phyloP scores from a whole-genome alignment of 2,329 filamentous ascomycete genomes.

The Cytospora leucostoma region DNA sequence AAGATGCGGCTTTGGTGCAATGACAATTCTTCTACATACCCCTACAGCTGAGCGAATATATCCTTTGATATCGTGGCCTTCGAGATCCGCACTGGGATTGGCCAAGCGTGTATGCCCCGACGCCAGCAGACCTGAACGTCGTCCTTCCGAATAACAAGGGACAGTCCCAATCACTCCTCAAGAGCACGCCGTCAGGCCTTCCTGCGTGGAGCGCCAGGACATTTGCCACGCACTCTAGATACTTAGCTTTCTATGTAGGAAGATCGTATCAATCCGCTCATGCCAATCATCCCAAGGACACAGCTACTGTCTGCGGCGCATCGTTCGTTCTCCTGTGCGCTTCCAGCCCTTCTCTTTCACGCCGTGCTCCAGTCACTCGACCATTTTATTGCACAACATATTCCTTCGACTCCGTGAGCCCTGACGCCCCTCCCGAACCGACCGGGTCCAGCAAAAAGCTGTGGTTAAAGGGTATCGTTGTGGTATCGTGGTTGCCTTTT shows the following conservation, averaged over 20 bases:
- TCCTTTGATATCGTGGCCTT: slow-evolving; percentile 4
- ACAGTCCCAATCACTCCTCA: slow-evolving; percentile 1
- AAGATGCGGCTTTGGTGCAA: slow-evolving; percentile 6
- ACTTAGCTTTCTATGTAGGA: slow-evolving; percentile 18
- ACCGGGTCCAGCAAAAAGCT: slow-evolving; percentile 6
- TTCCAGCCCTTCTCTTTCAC: not conserved
- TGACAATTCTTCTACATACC: slow-evolving; percentile 11
- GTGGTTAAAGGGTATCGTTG: slow-evolving; percentile 14
- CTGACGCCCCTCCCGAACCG: slow-evolving; percentile 3
- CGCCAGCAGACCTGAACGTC: not conserved
- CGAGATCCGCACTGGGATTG: slow-evolving; percentile 5
- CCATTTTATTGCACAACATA: not conserved
- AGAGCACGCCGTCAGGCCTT: not conserved
- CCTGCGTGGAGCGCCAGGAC: not conserved
- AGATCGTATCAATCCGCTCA: not conserved
- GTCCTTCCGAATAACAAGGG: not conserved
- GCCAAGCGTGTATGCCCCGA: slow-evolving; percentile 2
- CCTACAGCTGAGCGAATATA: slow-evolving; percentile 1
- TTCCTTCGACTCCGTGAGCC: not conserved
- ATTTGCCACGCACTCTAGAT: not conserved
- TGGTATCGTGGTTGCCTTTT: not conserved
- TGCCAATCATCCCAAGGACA: not conserved
- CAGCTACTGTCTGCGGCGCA: not conserved
- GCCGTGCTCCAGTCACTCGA: not conserved
- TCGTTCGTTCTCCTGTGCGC: not conserved